Conservation (phyloP, 257 asterid genomes). For the Thymus mandschuricus region DNA sequence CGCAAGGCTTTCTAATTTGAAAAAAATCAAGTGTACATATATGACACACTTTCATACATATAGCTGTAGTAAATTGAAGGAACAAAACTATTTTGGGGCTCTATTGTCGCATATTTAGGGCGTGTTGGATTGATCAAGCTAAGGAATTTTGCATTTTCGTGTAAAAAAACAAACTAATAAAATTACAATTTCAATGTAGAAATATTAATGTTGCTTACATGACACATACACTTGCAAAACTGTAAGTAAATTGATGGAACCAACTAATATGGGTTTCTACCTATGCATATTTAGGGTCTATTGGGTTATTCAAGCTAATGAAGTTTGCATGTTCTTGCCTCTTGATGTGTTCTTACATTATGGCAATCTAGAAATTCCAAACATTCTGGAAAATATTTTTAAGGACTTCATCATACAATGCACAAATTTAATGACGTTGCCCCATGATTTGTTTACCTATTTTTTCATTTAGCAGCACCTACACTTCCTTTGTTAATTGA, state of each 20-base stretch:
- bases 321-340: background rate
- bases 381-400: background rate
- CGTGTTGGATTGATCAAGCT: background rate
- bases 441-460: constrained; percentile 13
- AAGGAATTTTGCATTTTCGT: background rate
- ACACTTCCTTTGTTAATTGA: constrained; percentile 26
- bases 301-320: background rate
- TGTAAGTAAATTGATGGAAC: constrained; percentile 1
- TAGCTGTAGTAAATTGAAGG: background rate
- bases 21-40: background rate
- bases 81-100: background rate
- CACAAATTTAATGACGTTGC: background rate
- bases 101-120: background rate
- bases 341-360: background rate
- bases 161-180: no score
- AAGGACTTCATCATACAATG: background rate
- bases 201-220: no score
- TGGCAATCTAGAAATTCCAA: constrained; percentile 3
- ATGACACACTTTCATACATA: background rate
- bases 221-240: background rate
- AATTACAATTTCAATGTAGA: no score
- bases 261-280: background rate
- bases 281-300: background rate
- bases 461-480: constrained; percentile 24
- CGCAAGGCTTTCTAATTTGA: background rate